Evolutionary conservation across 768 basidiomycete genomes (phyloP), one percentile per base, ranked within the genome.

Genomic region (Lactifluus volemus): DNA sequence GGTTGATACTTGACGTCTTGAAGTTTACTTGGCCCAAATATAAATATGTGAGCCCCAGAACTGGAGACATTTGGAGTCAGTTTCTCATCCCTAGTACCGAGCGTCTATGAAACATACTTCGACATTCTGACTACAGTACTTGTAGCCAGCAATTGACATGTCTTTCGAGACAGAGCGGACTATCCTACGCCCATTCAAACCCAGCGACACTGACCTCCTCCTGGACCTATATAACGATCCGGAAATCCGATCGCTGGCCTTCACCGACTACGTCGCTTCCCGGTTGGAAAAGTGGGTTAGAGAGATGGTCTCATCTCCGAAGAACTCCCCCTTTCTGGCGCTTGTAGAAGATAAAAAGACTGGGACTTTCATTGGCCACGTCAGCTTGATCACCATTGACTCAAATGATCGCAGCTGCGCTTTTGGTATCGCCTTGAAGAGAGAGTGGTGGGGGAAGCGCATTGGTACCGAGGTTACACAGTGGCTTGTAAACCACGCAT

Each of bases 111-210:
- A 42, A 29, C 25, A 50, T 19, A 32, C 36, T n/a, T 21, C 15
- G 42, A 34, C 6, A 19, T 44, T 9, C 14, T 21, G 49, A 42
- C n/a, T 32, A 21, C 32, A 9, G 17, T 78, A 4, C 68, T 67
- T 21, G 67, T 65, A 17, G 32, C 25, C 41, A 25, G 25, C 48
- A 32, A 49, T n/a, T 38, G 11, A 14, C 47, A 60, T 55, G 53
- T 15, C 52, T 0, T 59, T 53, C 30, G 52, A 60, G 41, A 60
- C 59, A 5, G 52, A 53, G 19, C 52, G 59, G 38, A 60, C 15
- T 21, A 49, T 52, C 42, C 49, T 58, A 25, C 60, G 60, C 12
- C n/a, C 55, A 36, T 30, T 56, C 55, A 30, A 51, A 36, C 49
- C 60, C n/a, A 19, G 58, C 36, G 63, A 63, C 53, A 38, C 25